phyloP scores from a whole-genome alignment of 2,329 filamentous ascomycete species.

The Beauveria sp. region DNA sequence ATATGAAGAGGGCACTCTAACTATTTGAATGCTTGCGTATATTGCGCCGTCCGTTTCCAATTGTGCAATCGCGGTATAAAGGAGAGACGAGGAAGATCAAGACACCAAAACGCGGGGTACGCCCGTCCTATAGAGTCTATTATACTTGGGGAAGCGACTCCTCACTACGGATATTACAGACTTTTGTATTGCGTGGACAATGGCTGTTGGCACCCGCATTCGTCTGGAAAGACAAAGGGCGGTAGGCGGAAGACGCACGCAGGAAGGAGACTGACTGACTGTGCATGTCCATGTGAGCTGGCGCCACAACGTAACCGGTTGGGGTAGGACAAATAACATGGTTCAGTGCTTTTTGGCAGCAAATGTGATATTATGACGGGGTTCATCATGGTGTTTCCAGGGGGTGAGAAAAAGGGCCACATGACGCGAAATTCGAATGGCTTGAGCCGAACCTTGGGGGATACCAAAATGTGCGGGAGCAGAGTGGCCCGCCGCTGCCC shows the following conservation, averaged over 20 bases:
- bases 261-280: neutral
- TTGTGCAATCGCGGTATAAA: too few species aligned
- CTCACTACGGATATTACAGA: neutral
- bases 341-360: neutral
- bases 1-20: neutral
- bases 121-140: too few species aligned
- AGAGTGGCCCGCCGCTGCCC: slow-evolving; percentile 7
- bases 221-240: neutral
- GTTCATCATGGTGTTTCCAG: neutral
- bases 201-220: neutral
- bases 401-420: neutral
- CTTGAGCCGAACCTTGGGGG: neutral
- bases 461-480: neutral
- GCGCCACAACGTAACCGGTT: neutral
- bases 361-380: neutral
- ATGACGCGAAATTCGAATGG: neutral
- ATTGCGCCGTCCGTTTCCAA: too few species aligned
- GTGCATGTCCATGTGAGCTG: neutral
- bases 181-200: neutral
- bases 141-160: neutral
- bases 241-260: neutral
- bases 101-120: neutral
- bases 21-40: too few species aligned
- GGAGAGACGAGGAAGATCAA: too few species aligned
- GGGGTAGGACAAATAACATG: neutral